Evolutionary conservation across 345 rosid genomes (phyloP), one percentile per base, ranked within the genome.

Genomic region (Salix caprea): DNA sequence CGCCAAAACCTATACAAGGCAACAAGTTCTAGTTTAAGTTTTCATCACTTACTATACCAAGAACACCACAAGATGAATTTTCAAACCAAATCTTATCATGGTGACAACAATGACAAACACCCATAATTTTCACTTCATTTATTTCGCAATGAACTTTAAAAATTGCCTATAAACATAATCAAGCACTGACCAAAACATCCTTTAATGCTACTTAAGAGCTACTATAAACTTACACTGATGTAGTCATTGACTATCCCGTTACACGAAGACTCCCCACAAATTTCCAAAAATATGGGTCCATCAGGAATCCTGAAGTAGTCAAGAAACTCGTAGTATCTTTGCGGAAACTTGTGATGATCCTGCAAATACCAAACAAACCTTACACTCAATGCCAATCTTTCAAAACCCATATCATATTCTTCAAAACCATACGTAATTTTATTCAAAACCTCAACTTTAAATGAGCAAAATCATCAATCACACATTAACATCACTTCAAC

Each of bases 241-340:
- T 95, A 95, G 78, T 93, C 96, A 85, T 95, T 91, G 61, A 80
- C 32, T 73, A 95, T 91, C 70, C 99, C 99, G 50, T 78, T 66
- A 80, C 99, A 95, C 4, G 94, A 74, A 54, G 84, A 85, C 86
- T 95, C 99, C 6, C 99, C 99, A 23, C 99, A 93, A 67, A 95
- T 82, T 60, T 85, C 84, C 73, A 95, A 76, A 75, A 95, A 95
- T 69, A 95, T 85, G 0, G 99, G 99, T 56, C 97, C 97, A 52
- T 89, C 91, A 0, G 96, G 88, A 60, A 77, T 74, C 74, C 90
- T 86, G 67, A 93, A 91, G 71, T 88, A 12, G 68, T 90, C 97
- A 0, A 93, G 90, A 72, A 81, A 95, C 65, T 95, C 97, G 84
- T 89, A 95, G 76, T 93, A 91, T 4, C 97, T 79, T 87, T 95